These are phyloP conservation scores for Penicillium sp. DNA, from an alignment of 2,329 filamentous ascomycete genomes.

Conservation along the genomic window DNA sequence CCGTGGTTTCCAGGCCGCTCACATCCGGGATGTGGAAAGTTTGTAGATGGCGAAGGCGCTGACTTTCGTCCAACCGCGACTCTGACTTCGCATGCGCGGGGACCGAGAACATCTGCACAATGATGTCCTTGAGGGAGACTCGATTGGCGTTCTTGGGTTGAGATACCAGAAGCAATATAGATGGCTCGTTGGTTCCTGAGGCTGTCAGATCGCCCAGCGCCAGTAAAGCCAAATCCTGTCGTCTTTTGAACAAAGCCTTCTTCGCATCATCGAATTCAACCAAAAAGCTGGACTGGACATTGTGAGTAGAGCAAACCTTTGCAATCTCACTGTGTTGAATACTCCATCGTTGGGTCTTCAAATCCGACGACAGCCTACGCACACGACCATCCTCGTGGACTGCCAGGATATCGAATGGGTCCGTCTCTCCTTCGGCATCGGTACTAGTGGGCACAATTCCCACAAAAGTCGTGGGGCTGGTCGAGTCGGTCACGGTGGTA, in stretches of 20 bases:
- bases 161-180: conserved; percentile 43
- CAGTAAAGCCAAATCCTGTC: conserved; percentile 42
- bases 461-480: conserved; percentile 40
- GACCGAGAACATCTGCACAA: conserved; percentile 43
- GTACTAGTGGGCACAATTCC: conserved; percentile 37
- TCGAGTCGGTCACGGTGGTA: conserved; percentile 40
- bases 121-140: conserved; percentile 37
- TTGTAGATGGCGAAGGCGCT: conserved; percentile 39
- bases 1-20: conserved; percentile 28
- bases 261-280: conserved; percentile 45
- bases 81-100: conserved; percentile 28
- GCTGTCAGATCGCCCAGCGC: conserved; percentile 35
- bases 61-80: conserved; percentile 23
- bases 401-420: conserved; percentile 42
- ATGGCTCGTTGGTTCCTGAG: conserved; percentile 32
- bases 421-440: conserved; percentile 27
- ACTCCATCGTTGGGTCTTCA: conserved; percentile 43
- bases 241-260: conserved; percentile 41
- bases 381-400: conserved; percentile 48
- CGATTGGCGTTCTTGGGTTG: conserved; percentile 33
- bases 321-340: conserved; percentile 37
- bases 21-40: conserved; percentile 38
- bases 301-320: conserved; percentile 29
- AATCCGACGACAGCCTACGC: conserved; percentile 41
- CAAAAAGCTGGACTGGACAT: conserved; percentile 39